Base-by-base conservation (phyloP, 2,329 filamentous ascomycete species). In the Tolypocladium tundrense region DNA sequence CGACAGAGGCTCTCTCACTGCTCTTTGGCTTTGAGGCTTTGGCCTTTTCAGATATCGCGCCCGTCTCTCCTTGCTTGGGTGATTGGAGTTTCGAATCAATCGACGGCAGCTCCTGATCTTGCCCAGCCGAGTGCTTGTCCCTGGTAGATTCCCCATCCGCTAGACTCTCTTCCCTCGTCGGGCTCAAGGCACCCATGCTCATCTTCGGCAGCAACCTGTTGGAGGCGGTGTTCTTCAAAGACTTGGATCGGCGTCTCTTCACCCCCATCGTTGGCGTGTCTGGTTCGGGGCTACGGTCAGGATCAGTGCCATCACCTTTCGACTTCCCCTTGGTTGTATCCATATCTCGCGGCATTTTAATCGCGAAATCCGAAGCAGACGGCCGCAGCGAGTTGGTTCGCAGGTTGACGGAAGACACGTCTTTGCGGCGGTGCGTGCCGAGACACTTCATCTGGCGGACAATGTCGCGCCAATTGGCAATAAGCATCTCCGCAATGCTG, bases 381-480 rank as follows among this genome's bases (percentile, higher is more conserved):
- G 75, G 70, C n/a, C 70, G 67, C 16, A 77, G 59, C 11, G 60
- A 57, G 14, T 58, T 57, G 31, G 59, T 60, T n/a, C 48, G 55
- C 1, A 61, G 54, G 31, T 58, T 56, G 4, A 63, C 19, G 1
- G 64, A 57, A 6, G 63, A 65, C 13, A 56, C 45, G 16, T 67
- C 62, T 21, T 61, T 65, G 16, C 61, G 63, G 33, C 61, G 62
- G 37, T 70, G 65, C 21, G 66, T 65, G 1, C 69, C 70, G 1
- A 86, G 65, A 48, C 72, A 76, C 58, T 73, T 80, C 74, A 88
- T 79, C 58, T 88, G 81, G 43, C 77, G 74, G 50, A 86, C 81
- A 13, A 87, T 76, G 53, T 86, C 83, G 59, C 81, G 75, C 86
- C 86, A 88, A 61, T 87, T 79, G 1, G 78, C 73, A 54, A 88